These are phyloP conservation scores for Parascedosporium putredinis DNA, from an alignment of 2,329 filamentous ascomycete species.

Conservation along the genomic window DNA sequence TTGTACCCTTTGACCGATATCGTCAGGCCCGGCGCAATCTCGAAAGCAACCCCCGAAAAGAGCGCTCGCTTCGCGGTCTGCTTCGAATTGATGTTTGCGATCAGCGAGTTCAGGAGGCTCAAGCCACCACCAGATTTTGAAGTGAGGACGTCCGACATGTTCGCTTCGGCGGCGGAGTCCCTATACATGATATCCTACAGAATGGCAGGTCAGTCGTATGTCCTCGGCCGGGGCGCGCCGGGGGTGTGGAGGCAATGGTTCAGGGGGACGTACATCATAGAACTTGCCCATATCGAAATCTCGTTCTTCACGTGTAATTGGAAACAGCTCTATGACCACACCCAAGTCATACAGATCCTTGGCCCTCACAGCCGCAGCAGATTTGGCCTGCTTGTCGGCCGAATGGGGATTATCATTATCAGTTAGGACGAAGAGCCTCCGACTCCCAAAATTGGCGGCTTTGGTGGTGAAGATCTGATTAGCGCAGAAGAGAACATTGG, in stretches of 20 bases:
- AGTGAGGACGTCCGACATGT: slow-evolving; percentile 40
- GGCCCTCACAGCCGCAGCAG: slow-evolving; percentile 72
- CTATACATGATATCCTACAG: slow-evolving; percentile 81
- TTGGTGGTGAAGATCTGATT: slow-evolving; percentile 96
- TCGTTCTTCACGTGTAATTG: slow-evolving; percentile 61
- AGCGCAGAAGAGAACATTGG: slow-evolving; percentile 84
- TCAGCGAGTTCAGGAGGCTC: slow-evolving; percentile 64
- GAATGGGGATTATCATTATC: slow-evolving; percentile 82
- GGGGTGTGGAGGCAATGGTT: too few species aligned
- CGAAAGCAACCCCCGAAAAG: slow-evolving; percentile 78
- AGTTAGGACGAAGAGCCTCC: slow-evolving; percentile 90
- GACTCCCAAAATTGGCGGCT: slow-evolving; percentile 85
- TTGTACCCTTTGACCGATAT: slow-evolving; percentile 95
- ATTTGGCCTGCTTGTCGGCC: slow-evolving; percentile 59
- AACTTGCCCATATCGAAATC: slow-evolving; percentile 78
- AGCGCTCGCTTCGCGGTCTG: slow-evolving; percentile 75
- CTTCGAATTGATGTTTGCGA: slow-evolving; percentile 85
- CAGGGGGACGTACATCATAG: slow-evolving; percentile 68
- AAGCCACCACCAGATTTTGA: slow-evolving; percentile 66
- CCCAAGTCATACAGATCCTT: slow-evolving; percentile 93
- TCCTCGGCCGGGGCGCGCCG: too few species aligned
- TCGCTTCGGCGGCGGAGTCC: slow-evolving; percentile 59
- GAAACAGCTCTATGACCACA: slow-evolving; percentile 85
- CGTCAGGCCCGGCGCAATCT: slow-evolving; percentile 71
- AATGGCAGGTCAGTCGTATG: slow-evolving; percentile 5